These are phyloP conservation scores for Musa troglodytarum DNA, from an alignment of 176 grass and related monocot genomes.

Conservation along the genomic window DNA sequence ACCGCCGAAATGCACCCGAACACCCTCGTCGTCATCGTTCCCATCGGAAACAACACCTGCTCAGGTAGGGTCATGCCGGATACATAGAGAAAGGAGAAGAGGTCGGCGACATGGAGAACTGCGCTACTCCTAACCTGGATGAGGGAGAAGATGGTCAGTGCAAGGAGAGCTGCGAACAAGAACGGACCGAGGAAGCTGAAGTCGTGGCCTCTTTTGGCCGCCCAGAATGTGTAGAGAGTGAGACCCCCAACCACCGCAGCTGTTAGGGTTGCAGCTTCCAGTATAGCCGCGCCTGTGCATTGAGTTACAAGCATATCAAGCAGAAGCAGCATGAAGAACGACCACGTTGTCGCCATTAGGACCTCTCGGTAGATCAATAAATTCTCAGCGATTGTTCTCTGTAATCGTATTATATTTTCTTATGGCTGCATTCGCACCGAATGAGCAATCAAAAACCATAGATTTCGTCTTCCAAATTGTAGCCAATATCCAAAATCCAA, in stretches of 20 bases:
- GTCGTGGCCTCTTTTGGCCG: conserved; percentile 13
- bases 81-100: background rate
- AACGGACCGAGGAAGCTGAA: conserved; percentile 21
- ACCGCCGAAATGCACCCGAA: conserved; percentile 1
- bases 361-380: background rate
- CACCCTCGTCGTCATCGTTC: background rate
- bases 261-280: conserved; percentile 4
- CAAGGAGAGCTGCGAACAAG: conserved; percentile 4
- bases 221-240: conserved; percentile 19
- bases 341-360: background rate
- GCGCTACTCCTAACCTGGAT: background rate
- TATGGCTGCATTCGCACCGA: no score
- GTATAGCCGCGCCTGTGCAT: background rate
- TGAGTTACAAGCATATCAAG: background rate
- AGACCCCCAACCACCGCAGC: background rate
- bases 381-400: no score
- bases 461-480: no score
- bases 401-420: no score
- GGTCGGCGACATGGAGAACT: background rate
- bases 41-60: background rate
- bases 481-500: no score
- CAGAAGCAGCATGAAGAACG: background rate
- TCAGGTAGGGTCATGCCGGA: background rate
- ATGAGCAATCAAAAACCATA: no score
- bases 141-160: background rate